A percentile compares a stretch with the other conserved stretches of the same genome.
These are phyloP conservation scores for Apiotrichum domesticum DNA, from an alignment of 1,284 basidiomycete species.

Conservation along the genomic window DNA sequence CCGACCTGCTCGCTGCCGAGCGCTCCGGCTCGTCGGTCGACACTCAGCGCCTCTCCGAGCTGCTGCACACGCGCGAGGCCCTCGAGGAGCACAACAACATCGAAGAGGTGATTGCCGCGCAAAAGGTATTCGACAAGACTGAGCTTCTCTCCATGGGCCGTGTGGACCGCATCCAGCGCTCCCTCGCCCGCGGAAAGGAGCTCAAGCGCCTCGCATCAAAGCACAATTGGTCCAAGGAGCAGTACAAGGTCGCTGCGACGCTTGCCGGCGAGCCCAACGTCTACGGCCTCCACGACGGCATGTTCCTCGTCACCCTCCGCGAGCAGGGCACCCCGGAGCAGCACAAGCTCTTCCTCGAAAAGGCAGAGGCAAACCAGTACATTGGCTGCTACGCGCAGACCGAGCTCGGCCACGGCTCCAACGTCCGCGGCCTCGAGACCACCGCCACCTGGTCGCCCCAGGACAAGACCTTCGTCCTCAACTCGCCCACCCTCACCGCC, in stretches of 20 bases:
- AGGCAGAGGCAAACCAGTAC: constrained; percentile 22
- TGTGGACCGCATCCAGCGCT: constrained; percentile 16
- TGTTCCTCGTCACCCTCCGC: constrained; percentile 15
- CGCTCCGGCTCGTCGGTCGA: constrained; percentile 11
- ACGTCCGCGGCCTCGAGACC: constrained; percentile 57
- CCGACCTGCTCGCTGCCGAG: constrained; percentile 16
- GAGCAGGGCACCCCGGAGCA: constrained; percentile 19
- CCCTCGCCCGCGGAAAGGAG: constrained; percentile 18
- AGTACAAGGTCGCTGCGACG: constrained; percentile 12
- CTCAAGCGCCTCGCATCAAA: constrained; percentile 14
- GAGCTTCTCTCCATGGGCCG: constrained; percentile 21
- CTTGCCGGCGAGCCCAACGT: constrained; percentile 15
- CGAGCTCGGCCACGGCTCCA: constrained; percentile 50
- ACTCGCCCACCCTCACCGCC: constrained; percentile 51
- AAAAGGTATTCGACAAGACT: constrained; percentile 17
- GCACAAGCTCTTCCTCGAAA: constrained; percentile 20
- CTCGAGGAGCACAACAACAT: constrained; percentile 3
- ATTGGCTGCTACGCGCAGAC: constrained; percentile 57
- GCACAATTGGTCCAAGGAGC: constrained; percentile 13
- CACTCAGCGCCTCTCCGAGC: constrained; percentile 6
- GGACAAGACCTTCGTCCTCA: constrained; percentile 54
- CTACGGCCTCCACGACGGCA: constrained; percentile 18
- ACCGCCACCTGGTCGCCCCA: constrained; percentile 54
- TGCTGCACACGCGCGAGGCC: constrained; percentile 11
- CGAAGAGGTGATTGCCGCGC: constrained; percentile 4